These are phyloP conservation scores for Eurotiales sp. DNA, from an alignment of 2,329 filamentous ascomycete genomes.

Conservation along the genomic window DNA sequence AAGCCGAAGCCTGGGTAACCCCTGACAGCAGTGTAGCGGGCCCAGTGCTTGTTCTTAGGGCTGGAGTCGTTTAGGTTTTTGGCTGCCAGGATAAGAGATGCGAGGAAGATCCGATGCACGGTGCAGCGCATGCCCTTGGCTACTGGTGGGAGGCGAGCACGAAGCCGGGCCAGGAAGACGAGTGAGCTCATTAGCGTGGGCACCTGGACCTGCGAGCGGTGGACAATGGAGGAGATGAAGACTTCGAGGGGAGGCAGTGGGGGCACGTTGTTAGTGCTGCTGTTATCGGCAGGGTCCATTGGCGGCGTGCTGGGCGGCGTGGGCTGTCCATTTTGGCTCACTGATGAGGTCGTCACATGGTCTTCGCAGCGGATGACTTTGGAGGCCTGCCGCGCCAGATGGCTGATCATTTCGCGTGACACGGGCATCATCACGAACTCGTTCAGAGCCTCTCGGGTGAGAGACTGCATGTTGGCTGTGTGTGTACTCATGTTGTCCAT, in stretches of 20 bases:
- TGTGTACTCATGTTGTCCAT: conserved; percentile 21
- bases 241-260: conserved; percentile 74
- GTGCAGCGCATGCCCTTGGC: conserved; percentile 96
- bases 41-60: conserved; percentile 99
- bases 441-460: conserved; percentile 40
- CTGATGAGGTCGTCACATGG: conserved; percentile 44
- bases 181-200: conserved; percentile 95
- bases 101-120: conserved; percentile 95
- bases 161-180: conserved; percentile 85
- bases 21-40: conserved; percentile 78
- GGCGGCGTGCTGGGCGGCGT: conserved; percentile 60
- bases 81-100: conserved; percentile 61
- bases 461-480: conserved; percentile 15
- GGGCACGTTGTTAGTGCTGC: conserved; percentile 34
- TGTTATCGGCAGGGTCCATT: conserved; percentile 38
- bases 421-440: conserved; percentile 48
- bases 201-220: conserved; percentile 92
- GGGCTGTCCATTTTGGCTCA: conserved; percentile 49
- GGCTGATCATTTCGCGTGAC: conserved; percentile 45
- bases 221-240: conserved; percentile 88
- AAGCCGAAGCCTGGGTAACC: conserved; percentile 79
- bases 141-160: conserved; percentile 80
- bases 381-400: conserved; percentile 45
- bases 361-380: conserved; percentile 49
- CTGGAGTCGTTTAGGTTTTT: conserved; percentile 99